Evolutionary conservation across 768 basidiomycete species (phyloP), one percentile per base, ranked within the genome.

Genomic region (Amanita molliuscula): DNA sequence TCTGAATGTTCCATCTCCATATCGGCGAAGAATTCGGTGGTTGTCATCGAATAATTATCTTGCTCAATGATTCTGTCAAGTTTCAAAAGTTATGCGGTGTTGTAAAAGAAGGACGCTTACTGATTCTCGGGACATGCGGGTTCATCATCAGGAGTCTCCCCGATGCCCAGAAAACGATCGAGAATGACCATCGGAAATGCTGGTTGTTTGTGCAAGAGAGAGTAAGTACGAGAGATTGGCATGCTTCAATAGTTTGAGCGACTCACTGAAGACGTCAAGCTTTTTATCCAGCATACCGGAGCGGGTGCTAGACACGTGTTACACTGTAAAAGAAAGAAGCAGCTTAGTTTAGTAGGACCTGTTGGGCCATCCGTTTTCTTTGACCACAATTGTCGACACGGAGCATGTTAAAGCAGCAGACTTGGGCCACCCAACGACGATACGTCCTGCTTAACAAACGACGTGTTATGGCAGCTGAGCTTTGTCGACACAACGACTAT

Each of bases 21-120:
- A 26, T 47, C 46, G 15, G 35, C 46, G 16, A 47, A 37, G 20
- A 47, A 47, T 16, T 47, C 46, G 33, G 35, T 26, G 3, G 46
- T 37, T 11, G 46, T 37, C 21, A 47, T n/a, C 4, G 46, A 47
- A 8, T 5, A 3, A n/a, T 15, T 16, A 23, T 47, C 46, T 16
- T 37, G 35, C 9, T 35, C 16, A 15, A 15, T 21, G 9, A 21
- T 9, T 26, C 35, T n/a, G 23, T 6, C n/a, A 20, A 34, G 16
- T 13, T 8, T 23, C 28, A 34, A 3, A 21, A 3, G 13, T n/a
- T 13, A 15, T n/a, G 15, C 18, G 42, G 23, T n/a, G 23, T 11
- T 15, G 4, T 47, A 9, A 9, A 6, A 9, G 11, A 7, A 35
- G 8, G 34, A 21, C 4, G 13, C 46, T 37, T 16, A 47, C 46